A percentile compares a stretch with the other conserved stretches of the same genome.
These are phyloP conservation scores for Neocatenulostroma microsporum DNA, from an alignment of 2,329 filamentous ascomycete species.

Conservation along the genomic window DNA sequence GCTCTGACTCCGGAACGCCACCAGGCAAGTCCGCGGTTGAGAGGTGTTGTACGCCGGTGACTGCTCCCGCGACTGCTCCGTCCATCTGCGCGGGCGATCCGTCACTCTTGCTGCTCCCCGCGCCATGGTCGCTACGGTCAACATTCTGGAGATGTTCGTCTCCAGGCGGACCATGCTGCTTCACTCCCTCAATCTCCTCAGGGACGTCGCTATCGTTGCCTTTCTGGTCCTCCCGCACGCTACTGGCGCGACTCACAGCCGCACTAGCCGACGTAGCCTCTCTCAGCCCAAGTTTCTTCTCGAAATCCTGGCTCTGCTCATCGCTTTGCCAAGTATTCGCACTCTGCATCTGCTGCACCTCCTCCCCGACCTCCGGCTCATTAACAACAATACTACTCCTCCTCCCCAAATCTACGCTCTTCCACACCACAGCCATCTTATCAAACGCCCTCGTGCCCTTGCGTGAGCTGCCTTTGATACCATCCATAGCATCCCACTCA, in stretches of 20 bases:
- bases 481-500: conserved; percentile 77
- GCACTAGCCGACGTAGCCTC: conserved; percentile 57
- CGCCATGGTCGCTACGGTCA: too few relatives aligned
- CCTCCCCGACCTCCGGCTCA: conserved; percentile 59
- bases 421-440: conserved; percentile 78
- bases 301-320: conserved; percentile 25
- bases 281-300: conserved; percentile 62
- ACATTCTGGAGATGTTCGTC: too few relatives aligned
- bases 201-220: conserved; percentile 19
- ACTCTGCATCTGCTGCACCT: conserved; percentile 60
- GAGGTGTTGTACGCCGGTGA: conserved; percentile 19
- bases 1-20: conserved; percentile 34
- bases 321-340: conserved; percentile 63
- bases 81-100: too few relatives aligned
- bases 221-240: conserved; percentile 36
- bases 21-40: conserved; percentile 37
- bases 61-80: conserved; percentile 17
- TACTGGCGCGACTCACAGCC: conserved; percentile 65
- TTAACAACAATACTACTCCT: conserved; percentile 44
- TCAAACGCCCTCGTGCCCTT: conserved; percentile 81
- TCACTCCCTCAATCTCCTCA: conserved; percentile 21
- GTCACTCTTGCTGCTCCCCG: too few relatives aligned
- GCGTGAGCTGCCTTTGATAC: conserved; percentile 78
- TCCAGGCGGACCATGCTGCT: too few relatives aligned
- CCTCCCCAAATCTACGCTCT: conserved; percentile 32